Evolutionary conservation across 106 monocot genomes (phyloP), one percentile per base, ranked within the genome.

Genomic region (Dendrobium catenatum): DNA sequence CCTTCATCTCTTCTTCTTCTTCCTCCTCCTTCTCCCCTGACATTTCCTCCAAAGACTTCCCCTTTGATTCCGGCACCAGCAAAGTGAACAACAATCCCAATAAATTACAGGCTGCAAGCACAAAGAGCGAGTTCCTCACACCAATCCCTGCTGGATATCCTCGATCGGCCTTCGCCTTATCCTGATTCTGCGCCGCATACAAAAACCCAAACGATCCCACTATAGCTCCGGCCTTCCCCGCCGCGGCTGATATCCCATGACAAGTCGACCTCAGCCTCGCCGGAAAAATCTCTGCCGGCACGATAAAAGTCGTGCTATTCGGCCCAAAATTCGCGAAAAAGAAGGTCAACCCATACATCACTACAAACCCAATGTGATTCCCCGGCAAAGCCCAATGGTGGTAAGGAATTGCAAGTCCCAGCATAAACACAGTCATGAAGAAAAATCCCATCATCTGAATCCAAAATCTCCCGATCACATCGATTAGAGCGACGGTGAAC

Each of bases 271-370:
- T 15, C 59, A 59, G 9, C 41, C 79, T 61, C 41, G 79, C 61
- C 31, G 79, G 79, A 61, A 79, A 79, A 10, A 59, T 40, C 79
- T 78, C 78, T 10, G 78, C 78, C 6, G 78, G 78, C 19, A 78
- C 58, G 18, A 78, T 59, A 82, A 94, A 94, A 10, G 94, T 92
- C 29, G 94, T 94, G 47, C 84, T 81, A 72, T 94, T 94, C 37
- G 92, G 91, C 26, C 94, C 94, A 49, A 94, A 94, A 42, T 94
- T 94, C 56, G 94, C 94, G 73, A 93, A 93, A 88, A 93, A 93
- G 91, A 93, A 93, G 56, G 93, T 93, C 66, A 93, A 80, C 1
- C 77, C 91, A 80, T 94, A 94, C 68, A 80, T 6, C 20, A 80
- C 44, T 16, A 80, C 22, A 43, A 80, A 80, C n/a, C 42, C 67